Base-by-base conservation (phyloP, 345 rosid species). In the Eucalyptus lansdowneana region DNA sequence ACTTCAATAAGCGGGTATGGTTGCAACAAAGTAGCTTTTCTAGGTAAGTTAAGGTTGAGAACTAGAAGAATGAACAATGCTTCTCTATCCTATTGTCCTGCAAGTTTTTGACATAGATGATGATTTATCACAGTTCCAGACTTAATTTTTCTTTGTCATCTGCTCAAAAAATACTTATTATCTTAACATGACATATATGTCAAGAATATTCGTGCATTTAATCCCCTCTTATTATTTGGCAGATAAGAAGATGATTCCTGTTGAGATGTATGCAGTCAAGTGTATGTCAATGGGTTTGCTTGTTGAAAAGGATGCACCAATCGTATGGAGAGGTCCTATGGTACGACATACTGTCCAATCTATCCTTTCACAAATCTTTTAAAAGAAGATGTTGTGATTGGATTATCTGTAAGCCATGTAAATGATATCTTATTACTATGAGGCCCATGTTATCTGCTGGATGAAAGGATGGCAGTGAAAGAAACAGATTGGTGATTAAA, bases 271-370 rank as follows among this genome's bases (percentile, higher is more conserved):
- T 91, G 97, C 97, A 53, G 97, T 98, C 87, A 97, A 94, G 91
- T 97, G 99, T 69, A 97, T 98, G 97, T 97, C 99, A 17, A 97
- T 98, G 87, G 99, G 99, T 89, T 94, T 98, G 88, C 98, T 98
- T 89, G 98, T 96, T 15, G 98, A 95, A 83, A 95, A 96, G 92
- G 98, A 96, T 90, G 97, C 97, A n/a, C 95, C 98, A 14, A 91
- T 98, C 87, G 97, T 97, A 45, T 98, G 99, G 99, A 94, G 99
- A 93, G 99, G 97, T 90, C 99, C 99, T 89, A 97, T 97, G 99
- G 99, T 97, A 89, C 89, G 93, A 76, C 58, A 17, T 51, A 44
- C 53, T 87, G 76, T 50, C 31, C 76, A 6, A 53, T 88, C 54
- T 72, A 29, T 50, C 21, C 42, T 31, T 83, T 58, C 16, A 25